These are phyloP conservation scores for Trichoderma citrinoviride DNA, from an alignment of 2,329 filamentous ascomycete species.

Conservation along the genomic window DNA sequence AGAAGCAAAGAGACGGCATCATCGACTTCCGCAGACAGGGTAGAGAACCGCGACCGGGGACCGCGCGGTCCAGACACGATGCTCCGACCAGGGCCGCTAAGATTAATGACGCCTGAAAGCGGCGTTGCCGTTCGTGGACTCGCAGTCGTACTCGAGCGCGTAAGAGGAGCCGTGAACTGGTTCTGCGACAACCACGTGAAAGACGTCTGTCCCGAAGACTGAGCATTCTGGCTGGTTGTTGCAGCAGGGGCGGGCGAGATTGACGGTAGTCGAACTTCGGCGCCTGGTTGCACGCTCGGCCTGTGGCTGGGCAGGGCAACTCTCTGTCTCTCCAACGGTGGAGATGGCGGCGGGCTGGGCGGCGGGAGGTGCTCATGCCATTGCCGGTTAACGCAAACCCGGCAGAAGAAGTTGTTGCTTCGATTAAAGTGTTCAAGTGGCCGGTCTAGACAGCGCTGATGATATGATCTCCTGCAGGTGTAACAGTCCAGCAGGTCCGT, in stretches of 20 bases:
- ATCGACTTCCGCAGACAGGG: constrained; percentile 11
- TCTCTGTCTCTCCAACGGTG: constrained; percentile 12
- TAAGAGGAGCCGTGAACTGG: constrained; percentile 4
- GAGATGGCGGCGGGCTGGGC: constrained; percentile 15
- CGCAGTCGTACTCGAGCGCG: background rate
- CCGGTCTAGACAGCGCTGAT: constrained; percentile 6
- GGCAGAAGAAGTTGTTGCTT: constrained; percentile 13
- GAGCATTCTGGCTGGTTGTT: background rate
- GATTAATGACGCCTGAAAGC: background rate
- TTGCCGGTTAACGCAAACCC: constrained; percentile 7
- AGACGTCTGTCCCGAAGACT: background rate
- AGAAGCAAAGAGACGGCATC: constrained; percentile 9
- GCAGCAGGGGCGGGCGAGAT: background rate
- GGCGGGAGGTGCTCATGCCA: constrained; percentile 19
- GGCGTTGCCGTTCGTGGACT: background rate
- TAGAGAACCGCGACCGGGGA: constrained; percentile 16
- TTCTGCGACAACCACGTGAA: constrained; percentile 16
- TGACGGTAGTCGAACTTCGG: background rate
- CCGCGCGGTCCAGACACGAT: constrained; percentile 3
- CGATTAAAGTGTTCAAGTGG: background rate
- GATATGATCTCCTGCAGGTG: constrained; percentile 17
- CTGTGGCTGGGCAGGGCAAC: constrained; percentile 15
- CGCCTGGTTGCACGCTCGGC: background rate
- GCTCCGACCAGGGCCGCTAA: background rate
- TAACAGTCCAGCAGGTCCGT: constrained; percentile 6